Evolutionary conservation across 108 stramenopile genomes (phyloP), one percentile per base, ranked within the genome.

Genomic region (Fragilaria radians): DNA sequence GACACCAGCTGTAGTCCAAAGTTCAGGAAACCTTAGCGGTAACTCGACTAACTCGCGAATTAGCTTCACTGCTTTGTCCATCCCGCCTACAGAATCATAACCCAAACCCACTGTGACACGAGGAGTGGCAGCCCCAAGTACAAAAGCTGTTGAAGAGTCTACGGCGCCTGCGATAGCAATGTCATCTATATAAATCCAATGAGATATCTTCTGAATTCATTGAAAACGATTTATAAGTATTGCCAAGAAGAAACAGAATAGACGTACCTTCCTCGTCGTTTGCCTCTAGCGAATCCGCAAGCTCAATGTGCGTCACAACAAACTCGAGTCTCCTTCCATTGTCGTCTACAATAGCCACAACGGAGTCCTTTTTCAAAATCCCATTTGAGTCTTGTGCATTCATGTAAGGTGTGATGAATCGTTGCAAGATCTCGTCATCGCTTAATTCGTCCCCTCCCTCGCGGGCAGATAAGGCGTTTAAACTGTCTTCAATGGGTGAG

Each of bases 1-100:
- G 24, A 98, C 92, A 49, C 97, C 97, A 27, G 94, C 85, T 25
- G 95, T 80, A 26, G 89, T 85, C 92, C 96, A 98, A 1, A 98
- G 72, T 66, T 95, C 89, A 7, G 97, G 96, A 63, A 95, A 94
- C 19, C 91, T 82, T 30, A 98, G 69, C 0, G 96, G 97, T 5
- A 98, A 72, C 72, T 98, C 97, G 11, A 98, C 89, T 28, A 98
- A 74, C 64, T 97, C 96, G 19, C 94, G 71, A 69, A 99, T 95
- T 19, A 86, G 73, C 32, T 78, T 77, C 23, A 97, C 85, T 50
- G 95, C 87, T 66, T 83, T 87, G 45, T 83, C 87, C 59, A 89
- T 85, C 27, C 98, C 98, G 30, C 98, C 98, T 32, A 99, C 85
- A 32, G 95, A 95, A 58, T 96, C 96, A 61, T 99, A 99, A 28